Base-by-base conservation (phyloP, 805 yeast genomes). In the Ogataea naganishii region DNA sequence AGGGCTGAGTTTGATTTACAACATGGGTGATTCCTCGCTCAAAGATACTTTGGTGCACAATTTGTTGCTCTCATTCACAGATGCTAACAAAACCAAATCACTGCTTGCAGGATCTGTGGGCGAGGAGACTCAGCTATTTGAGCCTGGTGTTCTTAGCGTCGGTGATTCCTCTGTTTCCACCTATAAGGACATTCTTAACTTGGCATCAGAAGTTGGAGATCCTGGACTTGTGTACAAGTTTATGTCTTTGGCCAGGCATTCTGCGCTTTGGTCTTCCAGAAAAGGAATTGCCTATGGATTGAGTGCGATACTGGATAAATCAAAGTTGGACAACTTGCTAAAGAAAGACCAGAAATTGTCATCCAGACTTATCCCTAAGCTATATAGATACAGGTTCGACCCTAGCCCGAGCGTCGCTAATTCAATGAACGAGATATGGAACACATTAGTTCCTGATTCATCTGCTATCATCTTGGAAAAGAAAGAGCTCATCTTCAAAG, bases 181-280 rank as follows among this genome's bases (percentile, higher is more conserved):
- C 0, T 89, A 89, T 51, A 83, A 80, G 44, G 98, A 89, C 53
- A 83, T 89, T 18, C 62, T 89, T 43, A 82, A 64, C 43, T 62
- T 89, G 29, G 96, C 98, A 0, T 75, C 92, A 1, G 98, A 89
- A 48, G 94, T 86, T 7, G 97, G 97, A 18, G 96, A 89, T 53
- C 95, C 97, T 10, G 72, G 92, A 40, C 67, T 89, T 40, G 96
- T 89, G 4, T 89, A 89, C 56, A 83, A 85, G 48, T 89, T 89
- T 51, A 85, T 89, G 96, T 76, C 95, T 0, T 58, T 89, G 33
- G 94, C 96, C 0, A 79, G 83, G 38, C 79, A 78, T 30, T 83
- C 95, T 0, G 76, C 92, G 0, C 56, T 88, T 14, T 89, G 98
- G 98, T 72, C 94, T 0, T 82, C 96, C 0, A 66, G 95, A 49